Evolutionary conservation across 352 stramenopile species (phyloP).

Genomic region (Phytopythium chamaehyphon): DNA sequence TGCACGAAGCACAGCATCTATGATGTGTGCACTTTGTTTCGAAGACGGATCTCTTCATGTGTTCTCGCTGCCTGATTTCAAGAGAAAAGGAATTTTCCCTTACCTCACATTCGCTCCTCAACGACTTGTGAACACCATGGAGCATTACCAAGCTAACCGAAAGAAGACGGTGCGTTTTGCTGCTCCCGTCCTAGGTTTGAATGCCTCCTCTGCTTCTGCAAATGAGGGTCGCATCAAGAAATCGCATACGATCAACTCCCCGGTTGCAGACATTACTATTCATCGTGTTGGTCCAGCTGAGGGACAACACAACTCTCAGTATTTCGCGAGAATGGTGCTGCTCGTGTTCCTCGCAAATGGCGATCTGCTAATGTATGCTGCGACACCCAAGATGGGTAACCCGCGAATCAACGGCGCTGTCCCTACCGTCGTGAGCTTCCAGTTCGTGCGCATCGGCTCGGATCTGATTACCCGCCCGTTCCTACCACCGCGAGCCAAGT

Average conservation of each 20-base stretch:
- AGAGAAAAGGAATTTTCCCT: conserved; percentile 73
- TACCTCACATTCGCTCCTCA: conserved; percentile 82
- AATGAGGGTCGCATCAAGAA: conserved; percentile 83
- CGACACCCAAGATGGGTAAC: conserved; percentile 41
- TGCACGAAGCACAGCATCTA: conserved; percentile 43
- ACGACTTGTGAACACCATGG: conserved; percentile 70
- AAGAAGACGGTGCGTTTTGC: conserved; percentile 53
- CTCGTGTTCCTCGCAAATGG: conserved; percentile 83
- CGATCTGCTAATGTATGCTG: conserved; percentile 77
- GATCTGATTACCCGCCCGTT: conserved; percentile 80
- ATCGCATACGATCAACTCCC: conserved; percentile 75
- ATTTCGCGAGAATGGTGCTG: conserved; percentile 75
- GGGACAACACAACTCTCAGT: conserved; percentile 64
- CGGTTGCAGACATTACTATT: conserved; percentile 78
- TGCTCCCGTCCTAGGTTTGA: conserved; percentile 63
- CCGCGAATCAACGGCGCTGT: conserved; percentile 12
- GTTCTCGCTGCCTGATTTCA: conserved; percentile 81
- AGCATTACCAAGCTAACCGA: conserved; percentile 52
- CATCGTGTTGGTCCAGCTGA: conserved; percentile 77
- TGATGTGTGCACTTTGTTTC: conserved; percentile 84
- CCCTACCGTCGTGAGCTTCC: conserved; percentile 26
- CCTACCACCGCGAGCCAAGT: conserved; percentile 51
- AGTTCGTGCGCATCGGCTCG: conserved; percentile 63
- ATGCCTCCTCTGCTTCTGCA: conserved; percentile 55
- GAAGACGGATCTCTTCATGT: conserved; percentile 79